A percentile compares a stretch with the other conserved stretches of the same genome.
Conservation (phyloP, 495 filamentous ascomycete genomes). For the Durotheca rogersii region DNA sequence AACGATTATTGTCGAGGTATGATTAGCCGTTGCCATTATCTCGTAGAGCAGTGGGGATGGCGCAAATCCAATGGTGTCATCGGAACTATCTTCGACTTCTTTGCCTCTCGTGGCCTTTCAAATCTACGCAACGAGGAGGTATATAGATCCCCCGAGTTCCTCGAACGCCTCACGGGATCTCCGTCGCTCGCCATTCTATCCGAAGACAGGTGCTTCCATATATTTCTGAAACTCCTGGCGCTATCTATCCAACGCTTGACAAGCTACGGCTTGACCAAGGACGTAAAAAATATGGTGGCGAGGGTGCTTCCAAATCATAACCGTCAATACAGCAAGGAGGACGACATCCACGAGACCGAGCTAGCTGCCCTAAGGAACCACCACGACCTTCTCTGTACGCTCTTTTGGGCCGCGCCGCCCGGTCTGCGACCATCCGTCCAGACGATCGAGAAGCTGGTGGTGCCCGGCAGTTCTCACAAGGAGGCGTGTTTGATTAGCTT, state of each 20-base stretch:
- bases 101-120: conserved; percentile 69
- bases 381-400: conserved; percentile 84
- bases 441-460: conserved; percentile 75
- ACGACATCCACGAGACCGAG: conserved; percentile 68
- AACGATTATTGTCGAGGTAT: conserved; percentile 78
- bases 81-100: conserved; percentile 85
- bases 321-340: conserved; percentile 81
- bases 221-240: conserved; percentile 84
- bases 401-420: conserved; percentile 82
- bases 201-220: conserved; percentile 85
- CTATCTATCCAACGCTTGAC: conserved; percentile 64
- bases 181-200: conserved; percentile 61
- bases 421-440: conserved; percentile 67
- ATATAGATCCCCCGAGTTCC: conserved; percentile 73
- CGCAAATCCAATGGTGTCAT: conserved; percentile 74
- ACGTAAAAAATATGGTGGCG: conserved; percentile 72
- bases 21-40: conserved; percentile 72
- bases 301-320: conserved; percentile 87
- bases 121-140: conserved; percentile 77
- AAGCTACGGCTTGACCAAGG: conserved; percentile 62
- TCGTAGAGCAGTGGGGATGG: conserved; percentile 87
- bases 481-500: conserved; percentile 84
- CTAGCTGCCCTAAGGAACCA: conserved; percentile 90
- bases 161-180: conserved; percentile 65
- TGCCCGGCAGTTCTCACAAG: conserved; percentile 74